phyloP scores from a whole-genome alignment of 768 basidiomycete genomes.

The Cantharellus anzutake region DNA sequence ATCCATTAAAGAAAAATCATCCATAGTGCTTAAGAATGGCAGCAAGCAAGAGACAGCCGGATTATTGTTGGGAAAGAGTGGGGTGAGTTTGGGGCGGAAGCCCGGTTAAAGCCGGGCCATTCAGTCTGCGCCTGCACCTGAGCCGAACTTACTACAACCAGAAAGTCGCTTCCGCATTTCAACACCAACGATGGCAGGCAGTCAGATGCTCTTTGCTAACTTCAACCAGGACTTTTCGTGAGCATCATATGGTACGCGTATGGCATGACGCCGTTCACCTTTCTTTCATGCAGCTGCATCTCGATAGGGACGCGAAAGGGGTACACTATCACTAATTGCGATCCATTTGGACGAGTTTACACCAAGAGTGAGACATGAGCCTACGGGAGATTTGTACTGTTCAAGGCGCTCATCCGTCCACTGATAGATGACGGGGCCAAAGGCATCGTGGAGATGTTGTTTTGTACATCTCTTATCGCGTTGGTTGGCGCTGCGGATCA shows the following conservation, averaged over 20 bases:
- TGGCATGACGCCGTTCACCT: not conserved
- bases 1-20: not conserved
- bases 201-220: constrained; percentile 60
- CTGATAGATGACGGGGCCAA: constrained; percentile 71
- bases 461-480: constrained; percentile 95
- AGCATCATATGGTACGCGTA: constrained; percentile 13
- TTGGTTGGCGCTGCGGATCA: constrained; percentile 92
- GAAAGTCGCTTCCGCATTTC: not conserved
- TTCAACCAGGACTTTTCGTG: constrained; percentile 98
- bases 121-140: too few species aligned
- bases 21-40: not conserved
- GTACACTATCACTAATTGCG: constrained; percentile 94
- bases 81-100: too few species aligned
- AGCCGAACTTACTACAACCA: too few species aligned
- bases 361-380: constrained; percentile 56
- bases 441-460: constrained; percentile 97
- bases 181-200: constrained; percentile 13
- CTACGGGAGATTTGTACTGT: not conserved
- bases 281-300: constrained; percentile 40
- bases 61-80: too few species aligned
- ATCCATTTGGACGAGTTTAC: constrained; percentile 92
- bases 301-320: constrained; percentile 91
- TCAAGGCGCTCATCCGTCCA: not conserved
- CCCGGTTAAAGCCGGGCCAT: too few species aligned
- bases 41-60: too few species aligned